Conservation (phyloP, 257 asterid genomes). For the Capsicum pubescens region DNA sequence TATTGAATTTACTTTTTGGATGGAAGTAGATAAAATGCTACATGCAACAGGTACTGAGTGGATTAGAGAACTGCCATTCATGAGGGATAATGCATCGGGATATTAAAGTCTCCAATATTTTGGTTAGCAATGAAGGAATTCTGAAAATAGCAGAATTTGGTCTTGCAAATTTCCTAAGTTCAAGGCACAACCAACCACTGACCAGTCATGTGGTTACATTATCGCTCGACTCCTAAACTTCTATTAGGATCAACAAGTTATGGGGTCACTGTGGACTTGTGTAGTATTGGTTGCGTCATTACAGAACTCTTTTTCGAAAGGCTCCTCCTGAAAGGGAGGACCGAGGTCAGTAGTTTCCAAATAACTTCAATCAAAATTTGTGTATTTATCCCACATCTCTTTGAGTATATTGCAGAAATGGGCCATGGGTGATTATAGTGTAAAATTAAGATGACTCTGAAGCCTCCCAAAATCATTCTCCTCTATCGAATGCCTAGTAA, state of each 20-base stretch:
- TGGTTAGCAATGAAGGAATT: no score
- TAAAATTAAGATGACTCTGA: neutral
- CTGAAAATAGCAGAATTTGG: no score
- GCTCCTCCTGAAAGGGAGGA: constrained; percentile 63
- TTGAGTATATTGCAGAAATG: neutral
- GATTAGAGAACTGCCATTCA: no score
- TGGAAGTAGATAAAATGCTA: no score
- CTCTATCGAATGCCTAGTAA: neutral
- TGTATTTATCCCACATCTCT: neutral
- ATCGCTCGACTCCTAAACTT: constrained; percentile 94
- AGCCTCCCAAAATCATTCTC: neutral
- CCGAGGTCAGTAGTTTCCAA: neutral
- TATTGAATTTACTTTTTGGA: no score
- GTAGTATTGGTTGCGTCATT: constrained; percentile 96
- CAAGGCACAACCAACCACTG: no score
- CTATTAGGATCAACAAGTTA: constrained; percentile 80
- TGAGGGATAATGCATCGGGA: no score
- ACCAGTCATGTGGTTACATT: no score
- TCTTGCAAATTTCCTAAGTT: no score
- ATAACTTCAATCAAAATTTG: neutral
- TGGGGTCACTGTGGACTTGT: constrained; percentile 76
- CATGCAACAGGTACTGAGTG: no score
- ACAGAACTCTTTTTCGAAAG: constrained; percentile 87
- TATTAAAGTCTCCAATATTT: no score
- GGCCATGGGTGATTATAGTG: neutral